Base-by-base conservation (phyloP, 768 basidiomycete species). In the Tremella yokohamensis region DNA sequence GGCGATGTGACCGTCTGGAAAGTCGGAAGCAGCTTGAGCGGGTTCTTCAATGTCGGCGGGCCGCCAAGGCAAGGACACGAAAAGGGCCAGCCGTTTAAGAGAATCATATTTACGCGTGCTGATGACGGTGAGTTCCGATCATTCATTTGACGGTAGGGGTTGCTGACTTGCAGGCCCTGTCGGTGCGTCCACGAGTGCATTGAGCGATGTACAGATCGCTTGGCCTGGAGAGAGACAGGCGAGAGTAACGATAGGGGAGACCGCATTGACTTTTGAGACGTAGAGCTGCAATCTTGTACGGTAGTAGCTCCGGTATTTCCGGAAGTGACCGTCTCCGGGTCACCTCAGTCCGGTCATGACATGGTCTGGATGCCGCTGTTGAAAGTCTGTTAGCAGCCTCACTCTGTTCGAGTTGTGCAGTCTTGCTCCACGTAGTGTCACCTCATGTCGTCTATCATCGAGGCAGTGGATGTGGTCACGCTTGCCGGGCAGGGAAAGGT, bases 1-100 rank as follows among this genome's bases (percentile, higher is more conserved):
- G 84, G 84, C 24, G 80, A 83, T 3, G 87, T 91, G 4, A 82
- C 90, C 12, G 89, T 94, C 13, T 99, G 96, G 96, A 97, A 97
- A 70, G 92, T 97, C 4, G 94, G 96, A 0, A 82, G 85, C 8
- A 90, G 89, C 69, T 83, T 99, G 62, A 81, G 85, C 20, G 92
- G 90, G 62, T 85, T 98, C 74, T 92, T 98, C 72, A 86, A 71
- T 40, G 85, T 72, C 85, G 93, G 93, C 1, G 87, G 87, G 7
- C 93, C 91, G 1, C 94, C 96, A 4, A 80, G 90, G 26, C 92
- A 97, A 76, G 91, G 92, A 0, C 73, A 72, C 8, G 82, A 85
- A 65, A 80, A 83, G 22, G 88, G 90, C 15, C 83, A 87, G 49
- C 90, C 96, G 0, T 98, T 84, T 81, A 98, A 94, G 77, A 87